A percentile compares a stretch with the other conserved stretches of the same genome.
phyloP scores from a whole-genome alignment of 1,284 basidiomycete genomes.

The Apiotrichum domesticum region DNA sequence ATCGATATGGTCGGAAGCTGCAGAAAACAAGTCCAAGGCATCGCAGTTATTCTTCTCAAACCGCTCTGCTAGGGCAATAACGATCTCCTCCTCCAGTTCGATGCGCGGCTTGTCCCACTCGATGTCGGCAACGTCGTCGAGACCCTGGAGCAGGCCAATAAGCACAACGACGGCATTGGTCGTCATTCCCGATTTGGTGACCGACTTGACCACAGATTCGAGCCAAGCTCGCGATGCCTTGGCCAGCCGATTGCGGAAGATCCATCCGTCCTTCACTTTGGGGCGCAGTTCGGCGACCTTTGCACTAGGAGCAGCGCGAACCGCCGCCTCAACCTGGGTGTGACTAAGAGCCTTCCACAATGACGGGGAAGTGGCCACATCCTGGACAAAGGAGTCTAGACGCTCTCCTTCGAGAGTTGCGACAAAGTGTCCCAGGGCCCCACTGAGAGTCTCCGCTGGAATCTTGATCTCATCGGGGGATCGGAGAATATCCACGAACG shows the following conservation, averaged over 20 bases:
- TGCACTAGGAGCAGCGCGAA: conserved; percentile 1
- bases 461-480: conserved; percentile 19
- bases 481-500: conserved; percentile 23
- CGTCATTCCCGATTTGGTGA: neutral
- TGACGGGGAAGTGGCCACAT: conserved; percentile 21
- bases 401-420: conserved; percentile 17
- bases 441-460: conserved; percentile 27
- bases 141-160: conserved; percentile 20
- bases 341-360: conserved; percentile 19
- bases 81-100: conserved; percentile 27
- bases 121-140: conserved; percentile 16
- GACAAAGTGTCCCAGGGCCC: conserved; percentile 38
- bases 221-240: conserved; percentile 14
- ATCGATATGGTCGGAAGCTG: conserved; percentile 14
- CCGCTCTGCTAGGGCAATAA: conserved; percentile 15
- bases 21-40: conserved; percentile 12
- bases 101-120: conserved; percentile 25
- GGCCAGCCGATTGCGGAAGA: conserved; percentile 9
- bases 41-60: conserved; percentile 5
- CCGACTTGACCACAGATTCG: neutral
- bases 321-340: conserved; percentile 2
- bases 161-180: conserved; percentile 5
- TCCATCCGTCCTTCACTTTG: conserved; percentile 10
- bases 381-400: conserved; percentile 18
- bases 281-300: conserved; percentile 8